Conservation (phyloP, 441 rosid species). For the Cnidoscolus chayamansa region DNA sequence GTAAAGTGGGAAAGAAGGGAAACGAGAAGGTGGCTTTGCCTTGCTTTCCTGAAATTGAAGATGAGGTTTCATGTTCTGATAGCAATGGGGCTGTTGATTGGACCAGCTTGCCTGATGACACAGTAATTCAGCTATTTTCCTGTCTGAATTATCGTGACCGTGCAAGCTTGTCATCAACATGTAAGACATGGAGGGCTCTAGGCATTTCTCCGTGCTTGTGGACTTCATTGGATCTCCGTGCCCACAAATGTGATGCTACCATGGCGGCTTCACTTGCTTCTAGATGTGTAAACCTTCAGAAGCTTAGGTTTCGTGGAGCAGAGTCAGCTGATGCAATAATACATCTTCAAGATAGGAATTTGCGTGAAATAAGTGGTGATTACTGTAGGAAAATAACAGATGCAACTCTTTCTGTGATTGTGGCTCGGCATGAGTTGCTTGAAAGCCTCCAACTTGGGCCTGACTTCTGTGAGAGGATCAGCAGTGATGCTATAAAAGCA, state of each 20-base stretch:
- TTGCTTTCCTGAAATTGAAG: slow-evolving; percentile 53
- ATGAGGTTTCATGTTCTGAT: slow-evolving; percentile 35
- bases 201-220: slow-evolving; percentile 74
- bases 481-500: slow-evolving; percentile 82
- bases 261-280: slow-evolving; percentile 60
- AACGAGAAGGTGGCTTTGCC: slow-evolving; percentile 44
- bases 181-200: slow-evolving; percentile 69
- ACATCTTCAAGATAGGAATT: slow-evolving; percentile 59
- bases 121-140: slow-evolving; percentile 75
- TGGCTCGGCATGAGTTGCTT: slow-evolving; percentile 75
- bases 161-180: slow-evolving; percentile 74
- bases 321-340: slow-evolving; percentile 89
- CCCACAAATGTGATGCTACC: slow-evolving; percentile 63
- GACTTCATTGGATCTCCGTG: slow-evolving; percentile 82
- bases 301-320: slow-evolving; percentile 77
- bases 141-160: slow-evolving; percentile 85
- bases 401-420: slow-evolving; percentile 81
- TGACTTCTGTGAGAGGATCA: slow-evolving; percentile 88
- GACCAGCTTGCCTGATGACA: slow-evolving; percentile 82
- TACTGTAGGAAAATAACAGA: slow-evolving; percentile 86
- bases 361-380: slow-evolving; percentile 79
- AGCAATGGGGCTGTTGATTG: slow-evolving; percentile 53
- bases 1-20: slow-evolving; percentile 68
- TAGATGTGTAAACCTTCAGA: slow-evolving; percentile 63
- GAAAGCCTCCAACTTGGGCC: slow-evolving; percentile 95